Base-by-base conservation (phyloP, 2,329 filamentous ascomycete genomes). In the Mycosphaerella arachidis region DNA sequence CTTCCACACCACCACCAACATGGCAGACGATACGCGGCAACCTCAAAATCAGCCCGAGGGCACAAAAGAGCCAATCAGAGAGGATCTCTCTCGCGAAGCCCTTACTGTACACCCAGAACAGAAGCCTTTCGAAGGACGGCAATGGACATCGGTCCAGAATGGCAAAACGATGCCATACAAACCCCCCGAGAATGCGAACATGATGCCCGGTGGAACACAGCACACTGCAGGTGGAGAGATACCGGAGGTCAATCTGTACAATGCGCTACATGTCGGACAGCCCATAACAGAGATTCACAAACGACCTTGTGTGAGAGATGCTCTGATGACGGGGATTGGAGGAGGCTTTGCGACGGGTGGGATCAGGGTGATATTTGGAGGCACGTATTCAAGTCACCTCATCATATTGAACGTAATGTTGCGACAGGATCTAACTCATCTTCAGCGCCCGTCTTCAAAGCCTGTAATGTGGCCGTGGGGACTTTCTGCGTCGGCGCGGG, bases 391-490 rank as follows among this genome's bases (percentile, higher is more conserved):
- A n/a, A 8, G 2, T 33, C 5, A 24, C 24, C 24, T 24, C 24
- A 24, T 24, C 24, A 24, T 24, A 24, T 24, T 24, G 24, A 24
- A 24, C 24, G 3, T 24, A 24, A 24, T 24, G 24, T 24, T 24
- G 24, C 24, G 24, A 24, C 24, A 24, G 24, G 24, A 24, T 24
- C 40, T 63, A 67, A 62, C 69, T 59, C 35, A 35, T 71, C 53
- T 35, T 4, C 66, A 84, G 85, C 82, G 46, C 81, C 82, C 18
- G 76, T 91, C 62, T 83, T 82, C 58, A 85, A 83, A 69, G 85
- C 90, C 0, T 87, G 88, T 37, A 95, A 95, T 70, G 96, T 90
- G 89, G 92, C 91, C 0, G 91, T 94, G 6, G 90, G 86, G 6
- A 81, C 85, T 37, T 96, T 94, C 73, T 80, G 87, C 27, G 72